Conservation (phyloP, 768 basidiomycete species). For the Psilocybe cubensis region DNA sequence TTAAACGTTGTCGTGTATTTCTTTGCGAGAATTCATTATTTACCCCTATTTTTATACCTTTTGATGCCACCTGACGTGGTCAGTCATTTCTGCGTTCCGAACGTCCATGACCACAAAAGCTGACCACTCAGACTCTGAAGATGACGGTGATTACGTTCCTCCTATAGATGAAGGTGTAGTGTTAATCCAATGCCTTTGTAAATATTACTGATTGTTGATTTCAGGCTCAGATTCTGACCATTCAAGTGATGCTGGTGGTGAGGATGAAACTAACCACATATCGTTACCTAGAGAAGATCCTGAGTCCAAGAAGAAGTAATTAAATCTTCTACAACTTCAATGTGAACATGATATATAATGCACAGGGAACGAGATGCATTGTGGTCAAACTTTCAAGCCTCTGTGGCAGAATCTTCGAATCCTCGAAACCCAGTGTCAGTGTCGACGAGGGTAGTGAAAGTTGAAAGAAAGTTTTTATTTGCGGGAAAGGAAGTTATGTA, state of each 20-base stretch:
- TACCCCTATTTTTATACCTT: too few species aligned
- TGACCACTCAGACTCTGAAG: conserved; percentile 45
- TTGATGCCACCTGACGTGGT: too few species aligned
- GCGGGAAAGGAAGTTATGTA: conserved; percentile 80
- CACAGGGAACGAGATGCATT: conserved; percentile 61
- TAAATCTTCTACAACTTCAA: conserved; percentile 3
- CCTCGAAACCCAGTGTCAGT: conserved; percentile 16
- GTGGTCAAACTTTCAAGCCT: conserved; percentile 73
- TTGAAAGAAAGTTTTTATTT: conserved; percentile 72
- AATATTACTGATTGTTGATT: not conserved
- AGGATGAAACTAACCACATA: not conserved
- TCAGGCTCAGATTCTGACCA: conserved; percentile 22
- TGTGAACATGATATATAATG: not conserved
- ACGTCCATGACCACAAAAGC: conserved; percentile 1
- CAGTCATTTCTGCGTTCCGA: too few species aligned
- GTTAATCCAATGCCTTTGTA: not conserved
- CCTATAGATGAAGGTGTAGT: conserved; percentile 39
- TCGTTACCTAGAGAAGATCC: conserved; percentile 31
- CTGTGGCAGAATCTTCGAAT: conserved; percentile 41
- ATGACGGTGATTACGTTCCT: conserved; percentile 75
- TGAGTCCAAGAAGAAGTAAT: conserved; percentile 49
- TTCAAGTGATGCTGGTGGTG: conserved; percentile 20
- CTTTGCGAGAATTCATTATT: too few species aligned
- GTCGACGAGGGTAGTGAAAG: conserved; percentile 51
- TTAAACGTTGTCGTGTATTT: too few species aligned